Conservation (phyloP, 2,329 filamentous ascomycete species). For the Curvularia eragrostidis region DNA sequence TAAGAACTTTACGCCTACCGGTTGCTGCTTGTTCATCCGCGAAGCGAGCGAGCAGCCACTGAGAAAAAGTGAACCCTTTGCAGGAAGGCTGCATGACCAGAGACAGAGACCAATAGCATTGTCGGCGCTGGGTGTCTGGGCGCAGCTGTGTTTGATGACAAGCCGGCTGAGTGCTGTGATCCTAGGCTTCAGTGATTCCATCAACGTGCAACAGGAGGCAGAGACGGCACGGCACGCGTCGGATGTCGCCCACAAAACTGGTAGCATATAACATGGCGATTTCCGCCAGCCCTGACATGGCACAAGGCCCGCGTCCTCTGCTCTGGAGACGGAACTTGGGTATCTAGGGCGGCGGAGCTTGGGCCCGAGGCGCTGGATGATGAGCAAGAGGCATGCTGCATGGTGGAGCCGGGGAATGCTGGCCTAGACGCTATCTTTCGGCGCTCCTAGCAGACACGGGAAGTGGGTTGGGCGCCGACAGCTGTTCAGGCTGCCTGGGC, state of each 20-base stretch:
- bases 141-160: conserved; percentile 27
- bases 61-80: conserved; percentile 20
- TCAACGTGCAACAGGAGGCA: conserved; percentile 21
- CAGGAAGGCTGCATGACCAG: conserved; percentile 22
- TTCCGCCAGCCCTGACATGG: conserved; percentile 6
- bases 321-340: conserved; percentile 6
- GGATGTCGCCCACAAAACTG: not conserved
- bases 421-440: conserved; percentile 11
- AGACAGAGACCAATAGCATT: conserved; percentile 23
- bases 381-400: conserved; percentile 15
- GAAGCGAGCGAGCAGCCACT: conserved; percentile 41
- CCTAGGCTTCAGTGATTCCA: conserved; percentile 37
- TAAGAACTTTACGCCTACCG: conserved; percentile 39
- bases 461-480: conserved; percentile 16
- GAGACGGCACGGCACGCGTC: conserved; percentile 6
- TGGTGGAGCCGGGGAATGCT: conserved; percentile 11
- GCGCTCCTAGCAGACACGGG: conserved; percentile 7
- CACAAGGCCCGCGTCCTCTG: conserved; percentile 7
- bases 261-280: not conserved
- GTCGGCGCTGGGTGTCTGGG: conserved; percentile 14
- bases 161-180: conserved; percentile 23
- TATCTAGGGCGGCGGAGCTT: conserved; percentile 13
- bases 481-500: conserved; percentile 2
- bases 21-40: conserved; percentile 25
- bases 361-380: conserved; percentile 20